Base-by-base conservation (phyloP, 495 filamentous ascomycete species). In the Talaromyces adpressus region DNA sequence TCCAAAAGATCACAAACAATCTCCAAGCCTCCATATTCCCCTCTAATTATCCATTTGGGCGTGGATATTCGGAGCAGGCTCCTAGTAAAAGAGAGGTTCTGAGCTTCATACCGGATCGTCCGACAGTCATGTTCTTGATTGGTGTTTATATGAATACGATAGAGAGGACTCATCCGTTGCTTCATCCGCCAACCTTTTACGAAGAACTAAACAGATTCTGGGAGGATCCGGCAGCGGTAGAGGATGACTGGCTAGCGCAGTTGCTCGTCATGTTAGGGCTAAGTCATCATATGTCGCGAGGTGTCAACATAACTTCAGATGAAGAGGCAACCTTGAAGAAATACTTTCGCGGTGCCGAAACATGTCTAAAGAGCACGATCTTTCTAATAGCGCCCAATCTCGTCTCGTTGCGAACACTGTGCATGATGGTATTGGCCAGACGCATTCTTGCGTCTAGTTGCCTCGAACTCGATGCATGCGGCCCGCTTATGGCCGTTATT, bases 381-480 rank as follows among this genome's bases (percentile, higher is more conserved):
- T 62, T 52, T 16, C 45, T 62, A 6, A 18, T 62, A 7, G 11
- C 27, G 16, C 60, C 60, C 8, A 52, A 39, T 20, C 22, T 53
- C 45, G 51, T 41, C n/a, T 62, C 60, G 14, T 62, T 62, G 20
- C 60, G 60, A 8, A 34, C 60, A 11, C 60, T 62, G 3, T 30
- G 41, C 34, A 62, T 62, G 60, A 62, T 62, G 60, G 60, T 62
- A 4, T 25, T 62, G 23, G 41, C 45, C n/a, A 62, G 60, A 52
- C 60, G 45, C 8, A 30, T 52, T 22, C 22, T 52, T 34, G 41
- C 60, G 20, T 30, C 45, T 18, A 52, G 16, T 23, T 62, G 60
- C 18, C 27, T 62, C 7, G 60, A 62, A 14, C 1, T 49, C 11
- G 60, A 62, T 53, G 41, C 60, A 9, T 62, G 60, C 29, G 60